These are phyloP conservation scores for Beauveria medogensis DNA, from an alignment of 2,329 filamentous ascomycete genomes.

Conservation along the genomic window DNA sequence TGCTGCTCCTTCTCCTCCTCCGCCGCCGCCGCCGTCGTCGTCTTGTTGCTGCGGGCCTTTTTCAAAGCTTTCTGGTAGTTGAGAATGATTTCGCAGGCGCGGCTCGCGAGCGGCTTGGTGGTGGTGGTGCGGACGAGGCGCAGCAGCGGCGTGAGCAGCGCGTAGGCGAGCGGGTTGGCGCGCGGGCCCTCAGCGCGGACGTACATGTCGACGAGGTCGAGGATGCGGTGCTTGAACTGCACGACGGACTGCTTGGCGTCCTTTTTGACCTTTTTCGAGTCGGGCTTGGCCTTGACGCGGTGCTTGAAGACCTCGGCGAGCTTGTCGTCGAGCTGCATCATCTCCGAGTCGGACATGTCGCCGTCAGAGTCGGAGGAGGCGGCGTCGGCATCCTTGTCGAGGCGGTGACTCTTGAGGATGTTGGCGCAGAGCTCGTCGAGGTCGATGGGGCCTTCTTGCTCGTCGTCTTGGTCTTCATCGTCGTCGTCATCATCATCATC, in stretches of 20 bases:
- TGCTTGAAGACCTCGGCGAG: slow-evolving; percentile 80
- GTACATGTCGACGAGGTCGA: slow-evolving; percentile 82
- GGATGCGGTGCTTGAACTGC: slow-evolving; percentile 89
- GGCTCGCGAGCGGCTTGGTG: slow-evolving; percentile 66
- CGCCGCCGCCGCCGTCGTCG: slow-evolving; percentile 28
- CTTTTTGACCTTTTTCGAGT: slow-evolving; percentile 75
- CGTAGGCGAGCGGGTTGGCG: slow-evolving; percentile 53
- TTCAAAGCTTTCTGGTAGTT: slow-evolving; percentile 61
- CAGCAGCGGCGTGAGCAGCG: slow-evolving; percentile 69
- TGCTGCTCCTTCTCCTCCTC: slow-evolving; percentile 18
- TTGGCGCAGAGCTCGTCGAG: slow-evolving; percentile 70
- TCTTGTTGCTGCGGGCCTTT: slow-evolving; percentile 40
- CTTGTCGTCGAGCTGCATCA: slow-evolving; percentile 80
- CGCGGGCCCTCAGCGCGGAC: slow-evolving; percentile 64
- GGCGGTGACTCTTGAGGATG: slow-evolving; percentile 63
- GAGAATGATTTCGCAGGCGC: slow-evolving; percentile 63
- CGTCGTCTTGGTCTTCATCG: slow-evolving; percentile 33
- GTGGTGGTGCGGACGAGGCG: slow-evolving; percentile 66
- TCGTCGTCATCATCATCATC: slow-evolving; percentile 39
- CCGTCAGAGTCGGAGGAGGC: slow-evolving; percentile 54
- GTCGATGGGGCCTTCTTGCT: slow-evolving; percentile 37
- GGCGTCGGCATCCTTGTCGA: slow-evolving; percentile 50
- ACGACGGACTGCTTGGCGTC: slow-evolving; percentile 83
- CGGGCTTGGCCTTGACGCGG: slow-evolving; percentile 52
- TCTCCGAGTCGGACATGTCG: slow-evolving; percentile 93